These are phyloP conservation scores for Pisolithus tinctorius DNA, from an alignment of 768 basidiomycete genomes.

Conservation along the genomic window DNA sequence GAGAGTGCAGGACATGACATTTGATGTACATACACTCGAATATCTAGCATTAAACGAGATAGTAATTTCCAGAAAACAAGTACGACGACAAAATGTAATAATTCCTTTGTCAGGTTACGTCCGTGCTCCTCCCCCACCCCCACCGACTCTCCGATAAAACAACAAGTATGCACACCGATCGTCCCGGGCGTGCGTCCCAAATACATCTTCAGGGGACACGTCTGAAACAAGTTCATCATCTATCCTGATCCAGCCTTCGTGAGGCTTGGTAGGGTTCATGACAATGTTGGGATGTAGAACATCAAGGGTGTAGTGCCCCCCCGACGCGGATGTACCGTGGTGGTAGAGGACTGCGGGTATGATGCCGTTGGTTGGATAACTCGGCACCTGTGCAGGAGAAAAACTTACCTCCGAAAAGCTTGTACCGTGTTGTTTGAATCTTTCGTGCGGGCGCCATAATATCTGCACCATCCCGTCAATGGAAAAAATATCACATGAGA, in stretches of 20 bases:
- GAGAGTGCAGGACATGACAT: too few relatives aligned
- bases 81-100: not conserved
- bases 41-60: too few relatives aligned
- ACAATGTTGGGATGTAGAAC: slow-evolving; percentile 71
- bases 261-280: slow-evolving; percentile 28
- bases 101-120: not conserved
- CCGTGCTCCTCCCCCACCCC: slow-evolving; percentile 2
- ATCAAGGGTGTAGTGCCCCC: slow-evolving; percentile 94
- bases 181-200: slow-evolving; percentile 40
- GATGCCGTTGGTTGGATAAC: not conserved
- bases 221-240: slow-evolving; percentile 88
- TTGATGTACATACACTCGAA: too few relatives aligned
- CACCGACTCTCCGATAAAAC: slow-evolving; percentile 66
- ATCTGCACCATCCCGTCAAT: slow-evolving; percentile 31
- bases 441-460: slow-evolving; percentile 50
- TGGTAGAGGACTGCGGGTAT: slow-evolving; percentile 71
- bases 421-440: slow-evolving; percentile 53
- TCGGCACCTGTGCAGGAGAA: not conserved
- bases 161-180: slow-evolving; percentile 82
- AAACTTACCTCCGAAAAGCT: slow-evolving; percentile 72
- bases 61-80: not conserved
- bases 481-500: not conserved
- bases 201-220: slow-evolving; percentile 66
- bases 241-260: slow-evolving; percentile 84
- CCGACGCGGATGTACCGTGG: slow-evolving; percentile 83